Evolutionary conservation across 2,329 filamentous ascomycete species (phyloP).

Genomic region (Trichophyton verrucosum): DNA sequence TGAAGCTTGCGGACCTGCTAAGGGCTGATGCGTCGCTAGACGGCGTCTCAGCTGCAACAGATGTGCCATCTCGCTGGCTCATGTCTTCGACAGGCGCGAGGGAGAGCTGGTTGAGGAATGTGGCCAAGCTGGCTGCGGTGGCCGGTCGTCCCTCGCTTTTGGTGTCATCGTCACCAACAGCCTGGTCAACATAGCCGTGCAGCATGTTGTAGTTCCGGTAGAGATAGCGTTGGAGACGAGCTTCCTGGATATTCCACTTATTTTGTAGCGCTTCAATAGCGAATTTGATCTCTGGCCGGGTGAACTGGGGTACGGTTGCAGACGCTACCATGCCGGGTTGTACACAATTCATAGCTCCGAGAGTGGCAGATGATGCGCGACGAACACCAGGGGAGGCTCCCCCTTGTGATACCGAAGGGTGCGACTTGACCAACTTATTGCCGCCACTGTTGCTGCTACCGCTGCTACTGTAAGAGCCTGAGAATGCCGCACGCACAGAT

Average conservation of each 20-base stretch:
- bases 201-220: constrained; percentile 34
- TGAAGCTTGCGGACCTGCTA: background rate
- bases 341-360: constrained; percentile 6
- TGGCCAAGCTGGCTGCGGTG: constrained; percentile 28
- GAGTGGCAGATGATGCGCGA: background rate
- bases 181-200: constrained; percentile 20
- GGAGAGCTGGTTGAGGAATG: constrained; percentile 29
- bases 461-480: constrained; percentile 16
- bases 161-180: constrained; percentile 20
- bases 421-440: constrained; percentile 23
- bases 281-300: constrained; percentile 4
- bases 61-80: constrained; percentile 2
- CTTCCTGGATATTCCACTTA: constrained; percentile 36
- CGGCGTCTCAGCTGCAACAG: background rate
- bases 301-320: constrained; percentile 6
- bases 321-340: constrained; percentile 1
- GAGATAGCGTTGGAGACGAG: constrained; percentile 33
- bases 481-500: constrained; percentile 31
- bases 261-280: constrained; percentile 20
- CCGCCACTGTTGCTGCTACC: background rate
- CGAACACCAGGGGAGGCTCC: constrained; percentile 4
- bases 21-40: background rate
- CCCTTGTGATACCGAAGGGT: constrained; percentile 4
- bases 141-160: constrained; percentile 27
- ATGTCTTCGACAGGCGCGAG: constrained; percentile 22